A percentile compares a stretch with the other conserved stretches of the same genome.
phyloP scores from a whole-genome alignment of 805 yeast species.

The Lachancea cidri region DNA sequence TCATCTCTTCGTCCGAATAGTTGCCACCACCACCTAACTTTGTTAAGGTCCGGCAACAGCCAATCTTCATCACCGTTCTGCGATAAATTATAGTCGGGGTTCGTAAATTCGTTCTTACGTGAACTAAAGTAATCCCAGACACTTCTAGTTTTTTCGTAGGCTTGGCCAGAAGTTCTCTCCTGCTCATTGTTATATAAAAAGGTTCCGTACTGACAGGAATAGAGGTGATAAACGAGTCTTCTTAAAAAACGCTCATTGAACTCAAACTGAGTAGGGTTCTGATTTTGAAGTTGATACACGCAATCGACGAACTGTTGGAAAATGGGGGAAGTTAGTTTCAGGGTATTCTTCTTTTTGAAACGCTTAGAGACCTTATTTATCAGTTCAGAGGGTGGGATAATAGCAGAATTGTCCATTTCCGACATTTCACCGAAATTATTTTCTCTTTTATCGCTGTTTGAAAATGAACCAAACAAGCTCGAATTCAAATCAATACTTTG shows the following conservation, averaged over 20 bases:
- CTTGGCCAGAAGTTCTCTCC: conserved; percentile 46
- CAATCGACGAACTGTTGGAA: conserved; percentile 93
- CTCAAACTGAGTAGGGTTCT: conserved; percentile 71
- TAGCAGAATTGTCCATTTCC: conserved; percentile 2
- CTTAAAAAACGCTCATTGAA: conserved; percentile 85
- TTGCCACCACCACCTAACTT: conserved; percentile 85
- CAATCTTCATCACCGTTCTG: conserved; percentile 29
- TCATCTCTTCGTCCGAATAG: conserved; percentile 70
- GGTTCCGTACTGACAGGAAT: conserved; percentile 93
- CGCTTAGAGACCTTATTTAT: conserved; percentile 47
- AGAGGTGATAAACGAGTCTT: conserved; percentile 77
- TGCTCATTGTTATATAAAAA: conserved; percentile 72
- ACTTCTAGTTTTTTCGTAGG: conserved; percentile 53
- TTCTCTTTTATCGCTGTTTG: conserved; percentile 8
- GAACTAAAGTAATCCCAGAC: conserved; percentile 94
- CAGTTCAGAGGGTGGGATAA: conserved; percentile 31
- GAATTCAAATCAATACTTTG: conserved; percentile 14
- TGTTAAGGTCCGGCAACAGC: conserved; percentile 45
- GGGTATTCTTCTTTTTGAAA: conserved; percentile 37
- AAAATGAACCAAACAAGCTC: conserved; percentile 9
- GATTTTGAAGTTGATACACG: conserved; percentile 70
- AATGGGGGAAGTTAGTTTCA: conserved; percentile 76
- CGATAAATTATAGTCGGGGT: conserved; percentile 37
- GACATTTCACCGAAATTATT: conserved; percentile 4
- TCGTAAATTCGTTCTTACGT: conserved; percentile 62